These are phyloP conservation scores for Rhododendron ferrugineum DNA, from an alignment of 148 eudicot species.

Conservation along the genomic window DNA sequence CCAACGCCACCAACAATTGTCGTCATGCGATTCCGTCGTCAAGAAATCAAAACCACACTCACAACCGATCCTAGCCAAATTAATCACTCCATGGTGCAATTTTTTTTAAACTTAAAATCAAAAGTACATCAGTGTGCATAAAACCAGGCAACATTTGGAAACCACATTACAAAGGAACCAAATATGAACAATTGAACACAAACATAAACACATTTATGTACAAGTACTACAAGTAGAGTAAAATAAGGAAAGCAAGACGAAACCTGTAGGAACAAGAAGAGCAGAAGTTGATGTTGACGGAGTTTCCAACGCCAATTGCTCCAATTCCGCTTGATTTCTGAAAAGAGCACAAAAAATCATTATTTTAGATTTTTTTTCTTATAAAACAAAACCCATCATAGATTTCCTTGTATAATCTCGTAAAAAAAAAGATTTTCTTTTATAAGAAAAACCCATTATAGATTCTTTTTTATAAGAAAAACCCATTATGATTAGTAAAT, in stretches of 20 bases:
- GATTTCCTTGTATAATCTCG: not conserved
- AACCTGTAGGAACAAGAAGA: conserved; percentile 20
- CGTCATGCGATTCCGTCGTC: not conserved
- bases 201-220: not conserved
- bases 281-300: conserved; percentile 50
- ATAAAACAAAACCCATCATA: not conserved
- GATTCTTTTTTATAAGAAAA: not conserved
- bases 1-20: not conserved
- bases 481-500: no score
- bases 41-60: not conserved
- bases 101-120: no score
- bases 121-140: not conserved
- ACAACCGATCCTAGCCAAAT: not conserved
- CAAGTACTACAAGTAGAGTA: not conserved
- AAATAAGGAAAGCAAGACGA: not conserved
- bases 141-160: not conserved
- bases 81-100: not conserved
- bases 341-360: not conserved
- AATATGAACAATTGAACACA: not conserved
- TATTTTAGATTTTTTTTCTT: not conserved
- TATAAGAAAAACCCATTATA: not conserved
- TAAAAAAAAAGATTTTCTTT: not conserved
- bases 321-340: conserved; percentile 38
- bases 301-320: conserved; percentile 49
- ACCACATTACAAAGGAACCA: not conserved